These are phyloP conservation scores for Pseudopithomyces chartarum DNA, from an alignment of 2,329 filamentous ascomycete genomes.

Conservation along the genomic window DNA sequence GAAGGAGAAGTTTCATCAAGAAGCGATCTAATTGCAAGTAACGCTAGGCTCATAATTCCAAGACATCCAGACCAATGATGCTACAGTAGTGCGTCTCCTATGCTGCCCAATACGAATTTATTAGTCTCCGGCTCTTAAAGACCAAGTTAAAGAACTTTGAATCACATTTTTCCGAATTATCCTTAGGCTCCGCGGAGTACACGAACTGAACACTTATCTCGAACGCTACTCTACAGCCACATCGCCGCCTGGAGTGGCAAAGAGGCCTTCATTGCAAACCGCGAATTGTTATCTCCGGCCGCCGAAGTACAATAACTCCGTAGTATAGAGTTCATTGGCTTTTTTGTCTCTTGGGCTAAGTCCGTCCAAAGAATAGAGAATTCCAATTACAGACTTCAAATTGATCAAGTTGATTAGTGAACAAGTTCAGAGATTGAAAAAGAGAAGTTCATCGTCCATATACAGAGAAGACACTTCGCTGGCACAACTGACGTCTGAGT, in stretches of 20 bases:
- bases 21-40: too few species aligned
- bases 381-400: not conserved
- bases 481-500: not conserved
- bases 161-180: too few species aligned
- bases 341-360: not conserved
- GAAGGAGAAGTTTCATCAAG: not conserved
- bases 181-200: too few species aligned
- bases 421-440: not conserved
- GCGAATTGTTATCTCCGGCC: too few species aligned
- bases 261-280: not conserved
- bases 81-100: not conserved
- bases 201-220: too few species aligned
- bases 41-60: too few species aligned
- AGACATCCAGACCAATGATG: not conserved
- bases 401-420: not conserved
- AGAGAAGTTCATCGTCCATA: not conserved
- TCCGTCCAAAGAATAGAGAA: not conserved
- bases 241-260: too few species aligned
- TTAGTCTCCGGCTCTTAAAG: not conserved
- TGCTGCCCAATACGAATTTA: not conserved
- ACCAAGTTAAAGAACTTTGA: not conserved
- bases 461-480: not conserved
- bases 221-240: too few species aligned
- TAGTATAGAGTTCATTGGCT: too few species aligned
- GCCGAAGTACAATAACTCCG: too few species aligned